These are phyloP conservation scores for Lentinus tigrinus DNA, from an alignment of 768 basidiomycete genomes.

Conservation along the genomic window DNA sequence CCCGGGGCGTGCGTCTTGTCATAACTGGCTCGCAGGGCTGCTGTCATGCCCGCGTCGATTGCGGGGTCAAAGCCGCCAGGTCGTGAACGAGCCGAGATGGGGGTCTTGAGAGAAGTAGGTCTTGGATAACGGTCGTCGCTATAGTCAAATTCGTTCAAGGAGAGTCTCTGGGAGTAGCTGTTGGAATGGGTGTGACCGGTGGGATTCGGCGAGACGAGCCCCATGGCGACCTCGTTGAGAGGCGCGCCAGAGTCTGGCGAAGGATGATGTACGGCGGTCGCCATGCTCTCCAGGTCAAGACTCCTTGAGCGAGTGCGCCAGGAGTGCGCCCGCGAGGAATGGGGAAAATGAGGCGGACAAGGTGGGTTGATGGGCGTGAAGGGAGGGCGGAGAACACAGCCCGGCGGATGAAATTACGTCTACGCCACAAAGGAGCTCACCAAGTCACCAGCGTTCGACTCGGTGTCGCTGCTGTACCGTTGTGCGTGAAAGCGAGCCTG, in stretches of 20 bases:
- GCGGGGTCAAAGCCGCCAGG: conserved; percentile 6
- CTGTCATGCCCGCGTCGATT: conserved; percentile 17
- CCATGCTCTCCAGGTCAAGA: conserved; percentile 22
- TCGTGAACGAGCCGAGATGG: background rate
- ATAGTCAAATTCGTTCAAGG: conserved; percentile 59
- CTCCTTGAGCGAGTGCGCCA: background rate
- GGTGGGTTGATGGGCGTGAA: conserved; percentile 9
- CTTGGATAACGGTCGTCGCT: conserved; percentile 60
- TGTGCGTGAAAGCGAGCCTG: background rate
- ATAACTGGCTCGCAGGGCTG: conserved; percentile 13
- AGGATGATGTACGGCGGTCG: conserved; percentile 24
- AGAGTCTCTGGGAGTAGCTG: conserved; percentile 51
- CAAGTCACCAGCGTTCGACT: background rate
- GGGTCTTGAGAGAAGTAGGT: conserved; percentile 23
- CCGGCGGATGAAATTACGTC: conserved; percentile 16
- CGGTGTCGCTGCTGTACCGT: background rate
- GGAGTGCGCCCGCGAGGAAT: background rate
- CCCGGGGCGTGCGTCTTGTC: conserved; percentile 11
- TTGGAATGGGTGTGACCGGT: conserved; percentile 36
- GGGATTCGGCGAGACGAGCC: conserved; percentile 30
- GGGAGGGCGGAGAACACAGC: conserved; percentile 12
- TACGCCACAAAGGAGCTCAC: conserved; percentile 9
- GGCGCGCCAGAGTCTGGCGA: conserved; percentile 19
- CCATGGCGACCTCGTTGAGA: conserved; percentile 18
- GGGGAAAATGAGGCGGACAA: conserved; percentile 2